These are phyloP conservation scores for Diplocarpon mali DNA, from an alignment of 2,329 filamentous ascomycete genomes.

Conservation along the genomic window DNA sequence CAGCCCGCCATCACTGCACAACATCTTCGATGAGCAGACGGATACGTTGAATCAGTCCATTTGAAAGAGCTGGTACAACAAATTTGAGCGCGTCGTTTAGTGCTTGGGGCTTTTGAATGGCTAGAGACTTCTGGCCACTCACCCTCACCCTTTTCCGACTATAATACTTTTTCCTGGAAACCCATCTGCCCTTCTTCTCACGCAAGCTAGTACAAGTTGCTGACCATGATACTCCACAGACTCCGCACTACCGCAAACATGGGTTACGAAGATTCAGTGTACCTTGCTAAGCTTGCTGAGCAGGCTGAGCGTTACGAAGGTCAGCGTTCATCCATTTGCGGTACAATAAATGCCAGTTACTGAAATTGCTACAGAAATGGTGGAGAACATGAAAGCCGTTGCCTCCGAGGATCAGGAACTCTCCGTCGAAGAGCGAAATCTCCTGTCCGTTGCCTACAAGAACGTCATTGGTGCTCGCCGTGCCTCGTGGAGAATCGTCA, in stretches of 20 bases:
- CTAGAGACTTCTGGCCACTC: conserved; percentile 5
- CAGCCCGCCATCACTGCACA: conserved; percentile 3
- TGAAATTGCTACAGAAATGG: conserved; percentile 64
- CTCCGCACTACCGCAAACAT: conserved; percentile 50
- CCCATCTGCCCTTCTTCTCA: not conserved
- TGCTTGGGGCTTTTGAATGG: conserved; percentile 2
- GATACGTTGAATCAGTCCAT: not conserved
- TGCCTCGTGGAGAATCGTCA: conserved; percentile 97
- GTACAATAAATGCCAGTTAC: conserved; percentile 3
- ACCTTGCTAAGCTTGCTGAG: conserved; percentile 99
- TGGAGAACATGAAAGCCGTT: conserved; percentile 99
- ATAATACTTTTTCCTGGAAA: not conserved
- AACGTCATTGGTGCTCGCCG: conserved; percentile 95
- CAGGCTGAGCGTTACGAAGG: conserved; percentile 99
- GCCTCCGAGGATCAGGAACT: conserved; percentile 76
- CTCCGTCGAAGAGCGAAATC: conserved; percentile 92
- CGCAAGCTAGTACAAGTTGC: not conserved
- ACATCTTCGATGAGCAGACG: not conserved
- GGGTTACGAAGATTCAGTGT: conserved; percentile 99
- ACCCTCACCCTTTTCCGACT: not conserved
- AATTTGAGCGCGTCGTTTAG: not conserved
- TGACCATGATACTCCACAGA: conserved; percentile 9
- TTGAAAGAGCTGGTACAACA: not conserved
- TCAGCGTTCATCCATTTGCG: conserved; percentile 37
- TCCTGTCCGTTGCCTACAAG: conserved; percentile 97